Percentiles rank a stretch among this genome's conserved stretches.
These are phyloP conservation scores for Pichia nakasei DNA, from an alignment of 805 yeast genomes.

Conservation along the genomic window DNA sequence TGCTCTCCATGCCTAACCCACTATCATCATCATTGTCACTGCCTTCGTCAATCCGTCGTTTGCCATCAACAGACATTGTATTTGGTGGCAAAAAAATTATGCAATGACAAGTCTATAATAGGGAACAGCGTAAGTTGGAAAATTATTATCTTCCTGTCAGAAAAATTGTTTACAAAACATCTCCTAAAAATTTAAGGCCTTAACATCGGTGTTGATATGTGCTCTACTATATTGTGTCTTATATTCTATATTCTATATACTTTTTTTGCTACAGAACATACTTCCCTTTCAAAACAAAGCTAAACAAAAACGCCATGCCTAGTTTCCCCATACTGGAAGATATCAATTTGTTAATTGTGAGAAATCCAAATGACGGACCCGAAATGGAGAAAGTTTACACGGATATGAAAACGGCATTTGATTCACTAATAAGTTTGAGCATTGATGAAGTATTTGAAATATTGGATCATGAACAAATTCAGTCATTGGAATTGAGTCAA, in stretches of 20 bases:
- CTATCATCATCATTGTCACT: conserved; percentile 5
- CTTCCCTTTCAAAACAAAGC: too few relatives aligned
- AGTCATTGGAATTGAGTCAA: conserved; percentile 10
- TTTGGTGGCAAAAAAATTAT: too few relatives aligned
- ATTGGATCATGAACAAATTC: conserved; percentile 10
- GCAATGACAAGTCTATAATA: too few relatives aligned
- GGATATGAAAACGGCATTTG: background rate
- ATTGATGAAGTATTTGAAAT: conserved; percentile 2
- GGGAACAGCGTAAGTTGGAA: too few relatives aligned
- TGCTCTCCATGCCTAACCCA: background rate
- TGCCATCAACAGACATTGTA: too few relatives aligned
- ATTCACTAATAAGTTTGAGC: background rate
- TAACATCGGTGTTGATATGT: too few relatives aligned
- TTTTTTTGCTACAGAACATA: background rate
- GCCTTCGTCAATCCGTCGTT: conserved; percentile 28
- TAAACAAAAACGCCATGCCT: background rate
- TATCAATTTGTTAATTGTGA: conserved; percentile 1
- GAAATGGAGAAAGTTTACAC: background rate
- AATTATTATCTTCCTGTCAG: too few relatives aligned
- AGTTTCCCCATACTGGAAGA: conserved; percentile 1
- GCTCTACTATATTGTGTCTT: too few relatives aligned
- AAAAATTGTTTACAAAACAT: too few relatives aligned
- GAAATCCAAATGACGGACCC: background rate
- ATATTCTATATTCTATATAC: too few relatives aligned
- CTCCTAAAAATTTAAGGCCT: too few relatives aligned